Evolutionary conservation across 2,329 filamentous ascomycete genomes (phyloP).

Genomic region (Cephalotrichum gorgonifer): DNA sequence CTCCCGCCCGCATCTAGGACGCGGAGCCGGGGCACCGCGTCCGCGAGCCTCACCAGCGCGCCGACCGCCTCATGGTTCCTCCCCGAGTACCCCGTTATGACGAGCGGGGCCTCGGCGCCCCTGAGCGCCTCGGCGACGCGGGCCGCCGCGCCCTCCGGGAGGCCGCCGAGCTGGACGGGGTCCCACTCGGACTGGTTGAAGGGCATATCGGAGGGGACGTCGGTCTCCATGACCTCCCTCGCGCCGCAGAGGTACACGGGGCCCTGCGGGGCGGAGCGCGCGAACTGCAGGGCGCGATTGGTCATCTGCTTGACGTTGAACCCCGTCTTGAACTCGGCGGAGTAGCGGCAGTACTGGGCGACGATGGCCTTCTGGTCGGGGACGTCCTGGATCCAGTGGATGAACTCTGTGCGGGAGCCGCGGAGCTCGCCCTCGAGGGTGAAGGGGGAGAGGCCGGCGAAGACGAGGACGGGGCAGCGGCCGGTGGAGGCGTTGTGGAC

Average conservation of each 20-base stretch:
- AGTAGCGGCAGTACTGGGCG: conserved; percentile 75
- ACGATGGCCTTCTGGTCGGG: conserved; percentile 75
- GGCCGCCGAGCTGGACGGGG: conserved; percentile 54
- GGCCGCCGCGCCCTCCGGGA: conserved; percentile 40
- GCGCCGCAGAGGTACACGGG: conserved; percentile 73
- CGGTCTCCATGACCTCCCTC: conserved; percentile 77
- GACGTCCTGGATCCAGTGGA: conserved; percentile 80
- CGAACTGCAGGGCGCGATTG: conserved; percentile 74
- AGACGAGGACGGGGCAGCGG: conserved; percentile 64
- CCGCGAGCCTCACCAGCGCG: conserved; percentile 55
- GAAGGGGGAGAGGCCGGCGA: conserved; percentile 67
- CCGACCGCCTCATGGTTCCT: conserved; percentile 53
- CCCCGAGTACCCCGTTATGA: conserved; percentile 63
- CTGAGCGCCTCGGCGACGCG: conserved; percentile 54
- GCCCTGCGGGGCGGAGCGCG: conserved; percentile 64
- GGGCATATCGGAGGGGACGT: conserved; percentile 57
- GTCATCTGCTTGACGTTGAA: conserved; percentile 85
- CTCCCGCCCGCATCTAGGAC: conserved; percentile 69
- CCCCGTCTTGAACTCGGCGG: conserved; percentile 73
- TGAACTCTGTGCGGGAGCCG: conserved; percentile 71
- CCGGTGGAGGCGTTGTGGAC: conserved; percentile 72
- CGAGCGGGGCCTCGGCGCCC: conserved; percentile 52
- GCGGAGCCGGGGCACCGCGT: conserved; percentile 56
- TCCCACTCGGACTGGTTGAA: conserved; percentile 63
- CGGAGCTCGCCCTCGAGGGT: conserved; percentile 69